A percentile compares a stretch with the other conserved stretches of the same genome.
These are phyloP conservation scores for Clavispora fructus DNA, from an alignment of 805 yeast species.

Conservation along the genomic window DNA sequence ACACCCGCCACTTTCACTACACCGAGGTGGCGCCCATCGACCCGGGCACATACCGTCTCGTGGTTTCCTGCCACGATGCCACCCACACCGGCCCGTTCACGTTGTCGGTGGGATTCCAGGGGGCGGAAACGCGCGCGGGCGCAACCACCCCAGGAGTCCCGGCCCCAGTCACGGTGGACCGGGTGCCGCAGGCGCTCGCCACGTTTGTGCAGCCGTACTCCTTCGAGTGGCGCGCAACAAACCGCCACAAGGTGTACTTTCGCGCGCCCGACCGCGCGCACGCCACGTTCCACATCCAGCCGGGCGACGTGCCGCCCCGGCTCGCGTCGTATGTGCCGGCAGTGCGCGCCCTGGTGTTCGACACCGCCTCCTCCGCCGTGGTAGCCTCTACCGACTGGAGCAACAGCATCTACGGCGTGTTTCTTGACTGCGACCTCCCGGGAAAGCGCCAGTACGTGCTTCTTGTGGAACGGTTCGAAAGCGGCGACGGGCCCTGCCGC, in stretches of 20 bases:
- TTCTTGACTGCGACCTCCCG: constrained; percentile 24
- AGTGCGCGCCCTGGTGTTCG: constrained; percentile 41
- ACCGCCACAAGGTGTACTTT: constrained; percentile 30
- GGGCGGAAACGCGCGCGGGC: too few relatives aligned
- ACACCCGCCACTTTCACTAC: constrained; percentile 31
- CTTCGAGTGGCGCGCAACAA: constrained; percentile 37
- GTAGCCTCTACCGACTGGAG: constrained; percentile 36
- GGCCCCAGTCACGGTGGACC: constrained; percentile 5
- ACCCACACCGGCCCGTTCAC: constrained; percentile 23
- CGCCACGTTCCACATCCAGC: constrained; percentile 1
- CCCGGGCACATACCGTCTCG: constrained; percentile 38
- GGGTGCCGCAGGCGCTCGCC: constrained; percentile 28
- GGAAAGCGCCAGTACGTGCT: constrained; percentile 27
- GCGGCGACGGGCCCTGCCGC: constrained; percentile 35
- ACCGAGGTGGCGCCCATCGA: constrained; percentile 15
- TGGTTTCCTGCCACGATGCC: constrained; percentile 43
- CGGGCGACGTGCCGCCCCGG: not conserved
- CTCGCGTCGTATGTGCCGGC: constrained; percentile 39
- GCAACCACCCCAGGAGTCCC: constrained; percentile 17
- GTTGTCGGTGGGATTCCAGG: constrained; percentile 15
- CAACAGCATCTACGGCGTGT: constrained; percentile 41
- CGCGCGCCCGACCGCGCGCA: constrained; percentile 13
- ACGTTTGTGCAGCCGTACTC: constrained; percentile 21
- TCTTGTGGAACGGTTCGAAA: constrained; percentile 46
- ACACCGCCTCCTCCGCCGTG: constrained; percentile 21